Evolutionary conservation across 2,329 filamentous ascomycete species (phyloP).

Genomic region (Pyricularia pennisetigena): DNA sequence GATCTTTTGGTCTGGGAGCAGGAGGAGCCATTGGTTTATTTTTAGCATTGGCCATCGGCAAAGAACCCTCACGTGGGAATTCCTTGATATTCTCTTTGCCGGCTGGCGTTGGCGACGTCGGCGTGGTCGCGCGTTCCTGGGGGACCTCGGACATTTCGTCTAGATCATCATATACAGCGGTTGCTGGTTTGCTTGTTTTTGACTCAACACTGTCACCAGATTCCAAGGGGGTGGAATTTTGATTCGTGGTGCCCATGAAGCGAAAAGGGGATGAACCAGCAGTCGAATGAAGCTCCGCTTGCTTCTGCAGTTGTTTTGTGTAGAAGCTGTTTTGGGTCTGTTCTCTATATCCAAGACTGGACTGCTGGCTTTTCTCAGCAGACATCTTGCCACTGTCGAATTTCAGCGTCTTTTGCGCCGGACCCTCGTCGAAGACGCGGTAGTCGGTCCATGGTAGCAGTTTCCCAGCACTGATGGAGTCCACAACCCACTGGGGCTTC

Average conservation of each 20-base stretch:
- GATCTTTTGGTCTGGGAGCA: no score
- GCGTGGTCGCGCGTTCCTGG: neutral
- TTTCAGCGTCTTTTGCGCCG: slow-evolving; percentile 67
- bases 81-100: neutral
- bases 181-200: neutral
- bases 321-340: slow-evolving; percentile 82
- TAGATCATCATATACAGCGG: neutral
- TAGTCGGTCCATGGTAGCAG: slow-evolving; percentile 82
- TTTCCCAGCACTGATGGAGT: slow-evolving; percentile 73
- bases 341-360: slow-evolving; percentile 59
- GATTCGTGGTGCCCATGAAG: neutral
- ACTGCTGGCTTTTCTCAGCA: slow-evolving; percentile 52
- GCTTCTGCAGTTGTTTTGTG: slow-evolving; percentile 52
- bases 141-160: neutral
- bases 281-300: neutral
- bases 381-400: slow-evolving; percentile 55
- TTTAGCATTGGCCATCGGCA: neutral
- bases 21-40: neutral
- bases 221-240: neutral
- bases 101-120: neutral
- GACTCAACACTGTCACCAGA: neutral
- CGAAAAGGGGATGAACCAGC: neutral
- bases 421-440: slow-evolving; percentile 74
- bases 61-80: no score
- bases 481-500: slow-evolving; percentile 88